Percentiles rank a stretch among this genome's conserved stretches.
Conservation (phyloP, 768 basidiomycete species). For the Kwoniella mangroviensis region DNA sequence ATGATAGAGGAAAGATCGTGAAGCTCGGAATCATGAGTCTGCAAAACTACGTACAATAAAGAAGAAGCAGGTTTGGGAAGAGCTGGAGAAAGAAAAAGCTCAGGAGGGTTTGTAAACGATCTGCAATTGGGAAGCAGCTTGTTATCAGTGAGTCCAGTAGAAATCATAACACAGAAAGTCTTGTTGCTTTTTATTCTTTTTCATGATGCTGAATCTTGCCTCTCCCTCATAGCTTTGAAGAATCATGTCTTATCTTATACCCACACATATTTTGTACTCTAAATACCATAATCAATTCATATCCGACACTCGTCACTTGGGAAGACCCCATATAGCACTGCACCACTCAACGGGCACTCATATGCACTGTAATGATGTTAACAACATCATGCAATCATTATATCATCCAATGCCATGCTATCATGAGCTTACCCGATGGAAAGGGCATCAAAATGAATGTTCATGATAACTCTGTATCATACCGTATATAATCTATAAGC, state of each 20-base stretch:
- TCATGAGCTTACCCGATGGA: not conserved
- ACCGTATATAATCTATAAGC: conserved; percentile 2
- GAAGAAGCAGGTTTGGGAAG: conserved; percentile 51
- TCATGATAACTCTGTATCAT: not conserved
- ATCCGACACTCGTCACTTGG: no score
- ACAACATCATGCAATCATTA: no score
- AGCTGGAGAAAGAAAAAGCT: conserved; percentile 38
- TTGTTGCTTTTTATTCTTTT: no score
- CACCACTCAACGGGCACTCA: not conserved
- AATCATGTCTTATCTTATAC: no score
- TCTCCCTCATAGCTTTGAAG: no score
- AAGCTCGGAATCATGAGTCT: conserved; percentile 48
- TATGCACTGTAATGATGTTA: not conserved
- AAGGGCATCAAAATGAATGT: not conserved
- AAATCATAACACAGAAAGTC: no score
- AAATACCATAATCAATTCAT: not conserved
- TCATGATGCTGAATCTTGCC: no score
- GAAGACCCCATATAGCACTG: not conserved
- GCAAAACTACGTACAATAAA: conserved; percentile 48
- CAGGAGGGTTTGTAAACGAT: conserved; percentile 6
- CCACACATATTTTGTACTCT: not conserved
- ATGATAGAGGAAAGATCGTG: conserved; percentile 49
- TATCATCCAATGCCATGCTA: not conserved
- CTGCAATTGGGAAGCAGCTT: not conserved
- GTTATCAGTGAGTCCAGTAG: no score